A percentile compares a stretch with the other conserved stretches of the same genome.
These are phyloP conservation scores for Dioscorea dumetorum DNA, from an alignment of 106 monocot species.

Conservation along the genomic window DNA sequence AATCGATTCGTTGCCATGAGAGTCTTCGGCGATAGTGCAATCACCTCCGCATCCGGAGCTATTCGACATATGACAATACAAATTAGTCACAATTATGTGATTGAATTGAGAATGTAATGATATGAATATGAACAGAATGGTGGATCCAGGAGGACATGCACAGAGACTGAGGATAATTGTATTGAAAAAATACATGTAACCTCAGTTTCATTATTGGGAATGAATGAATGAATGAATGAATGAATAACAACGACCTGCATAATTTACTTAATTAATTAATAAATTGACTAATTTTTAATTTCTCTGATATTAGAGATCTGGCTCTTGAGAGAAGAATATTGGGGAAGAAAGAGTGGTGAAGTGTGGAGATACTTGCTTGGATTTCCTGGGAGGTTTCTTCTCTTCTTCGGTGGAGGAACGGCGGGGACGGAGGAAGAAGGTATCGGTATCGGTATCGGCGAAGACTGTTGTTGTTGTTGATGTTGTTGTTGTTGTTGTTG, in stretches of 20 bases:
- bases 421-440: background rate
- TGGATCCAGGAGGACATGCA: background rate
- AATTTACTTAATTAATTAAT: background rate
- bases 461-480: constrained; percentile 4
- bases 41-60: constrained; percentile 86
- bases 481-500: constrained; percentile 14
- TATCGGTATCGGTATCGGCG: background rate
- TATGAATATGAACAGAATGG: background rate
- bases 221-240: background rate
- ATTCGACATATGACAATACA: background rate
- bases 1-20: constrained; percentile 84
- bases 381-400: constrained; percentile 47
- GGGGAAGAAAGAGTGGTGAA: background rate
- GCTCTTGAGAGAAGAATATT: too few species aligned
- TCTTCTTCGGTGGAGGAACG: constrained; percentile 41
- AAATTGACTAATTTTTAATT: background rate
- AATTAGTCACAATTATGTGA: background rate
- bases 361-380: constrained; percentile 54
- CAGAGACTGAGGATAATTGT: background rate
- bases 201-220: background rate
- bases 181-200: background rate
- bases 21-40: constrained; percentile 75
- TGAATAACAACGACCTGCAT: background rate
- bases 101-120: background rate
- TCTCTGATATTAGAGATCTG: background rate